phyloP scores from a whole-genome alignment of 2,329 filamentous ascomycete genomes.

The Pseudocercospora ulei region DNA sequence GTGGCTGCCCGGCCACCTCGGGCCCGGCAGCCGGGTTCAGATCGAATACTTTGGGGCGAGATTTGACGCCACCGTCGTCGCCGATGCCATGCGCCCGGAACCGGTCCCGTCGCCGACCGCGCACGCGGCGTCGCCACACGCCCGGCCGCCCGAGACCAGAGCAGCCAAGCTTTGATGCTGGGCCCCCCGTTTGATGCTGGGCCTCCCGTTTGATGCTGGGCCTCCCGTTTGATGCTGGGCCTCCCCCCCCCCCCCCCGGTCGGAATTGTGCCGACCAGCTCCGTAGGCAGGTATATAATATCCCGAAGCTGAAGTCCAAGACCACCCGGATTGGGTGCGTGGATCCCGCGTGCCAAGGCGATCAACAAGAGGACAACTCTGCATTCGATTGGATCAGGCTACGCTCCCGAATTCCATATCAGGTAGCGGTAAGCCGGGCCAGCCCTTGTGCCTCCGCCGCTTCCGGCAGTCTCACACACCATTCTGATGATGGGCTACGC shows the following conservation, averaged over 20 bases:
- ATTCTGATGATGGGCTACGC: slow-evolving; percentile 12
- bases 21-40: slow-evolving; percentile 46
- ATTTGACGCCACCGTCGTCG: slow-evolving; percentile 46
- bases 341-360: no score
- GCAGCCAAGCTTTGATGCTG: no score
- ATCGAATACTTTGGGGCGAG: slow-evolving; percentile 53
- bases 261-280: no score
- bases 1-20: slow-evolving; percentile 45
- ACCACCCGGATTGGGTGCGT: no score
- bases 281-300: no score
- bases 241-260: no score
- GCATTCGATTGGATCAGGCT: slow-evolving; percentile 8
- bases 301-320: no score
- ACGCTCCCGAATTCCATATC: slow-evolving; percentile 12
- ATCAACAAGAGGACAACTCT: no score
- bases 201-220: no score
- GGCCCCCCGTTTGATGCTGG: no score
- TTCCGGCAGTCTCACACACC: slow-evolving; percentile 8
- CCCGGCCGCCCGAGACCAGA: slow-evolving; percentile 6
- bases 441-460: slow-evolving; percentile 8
- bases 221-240: no score
- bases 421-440: slow-evolving; percentile 11
- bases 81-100: slow-evolving; percentile 8
- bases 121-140: not conserved
- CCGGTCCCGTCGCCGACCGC: not conserved